These are phyloP conservation scores for Boletus rex-veris DNA, from an alignment of 768 basidiomycete genomes.

Conservation along the genomic window DNA sequence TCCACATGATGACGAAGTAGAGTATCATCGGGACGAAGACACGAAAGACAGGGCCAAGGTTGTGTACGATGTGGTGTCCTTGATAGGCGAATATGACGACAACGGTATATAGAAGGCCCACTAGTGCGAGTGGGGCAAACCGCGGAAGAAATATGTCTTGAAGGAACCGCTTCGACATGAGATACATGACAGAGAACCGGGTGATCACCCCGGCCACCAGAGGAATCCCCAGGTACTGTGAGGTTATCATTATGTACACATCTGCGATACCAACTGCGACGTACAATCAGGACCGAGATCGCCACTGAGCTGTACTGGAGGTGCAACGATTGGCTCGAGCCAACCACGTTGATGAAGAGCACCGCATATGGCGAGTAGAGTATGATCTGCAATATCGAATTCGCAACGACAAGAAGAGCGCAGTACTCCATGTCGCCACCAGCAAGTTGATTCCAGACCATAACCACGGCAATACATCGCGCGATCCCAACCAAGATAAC, in stretches of 20 bases:
- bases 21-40: conserved; percentile 76
- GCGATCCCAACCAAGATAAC: conserved; percentile 72
- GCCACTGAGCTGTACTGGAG: conserved; percentile 59
- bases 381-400: conserved; percentile 74
- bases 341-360: conserved; percentile 70
- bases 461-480: conserved; percentile 56
- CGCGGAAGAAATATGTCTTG: conserved; percentile 57
- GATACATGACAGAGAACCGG: conserved; percentile 48
- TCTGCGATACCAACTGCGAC: conserved; percentile 25
- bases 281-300: conserved; percentile 66
- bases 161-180: conserved; percentile 48
- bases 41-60: conserved; percentile 75
- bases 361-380: conserved; percentile 67
- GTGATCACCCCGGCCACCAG: conserved; percentile 70
- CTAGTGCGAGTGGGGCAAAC: conserved; percentile 65
- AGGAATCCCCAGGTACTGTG: conserved; percentile 80
- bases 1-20: conserved; percentile 81
- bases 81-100: conserved; percentile 72
- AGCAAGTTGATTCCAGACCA: conserved; percentile 80
- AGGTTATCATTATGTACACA: not conserved
- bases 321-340: conserved; percentile 39
- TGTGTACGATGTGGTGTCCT: conserved; percentile 65
- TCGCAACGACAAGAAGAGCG: conserved; percentile 76
- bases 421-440: conserved; percentile 68
- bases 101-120: conserved; percentile 81